Base-by-base conservation (phyloP, 495 filamentous ascomycete species). In the Aspergillus nanangensis region DNA sequence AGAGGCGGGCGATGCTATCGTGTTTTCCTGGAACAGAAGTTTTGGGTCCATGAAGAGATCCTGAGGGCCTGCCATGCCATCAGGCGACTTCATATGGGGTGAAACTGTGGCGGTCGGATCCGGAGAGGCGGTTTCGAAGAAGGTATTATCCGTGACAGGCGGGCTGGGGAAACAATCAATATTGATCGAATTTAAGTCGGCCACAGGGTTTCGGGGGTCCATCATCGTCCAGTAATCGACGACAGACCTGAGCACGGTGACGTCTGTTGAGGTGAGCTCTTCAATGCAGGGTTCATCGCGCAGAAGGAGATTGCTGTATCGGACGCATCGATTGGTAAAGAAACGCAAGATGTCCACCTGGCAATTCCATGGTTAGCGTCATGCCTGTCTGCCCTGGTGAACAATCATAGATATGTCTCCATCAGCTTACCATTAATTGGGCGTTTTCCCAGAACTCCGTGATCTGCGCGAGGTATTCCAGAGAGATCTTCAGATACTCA, bases 141-240 rank as follows among this genome's bases (percentile, higher is more conserved):
- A 11, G 7, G 5, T 29, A 29, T 29, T 29, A 11, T 29, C 25
- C 7, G 25, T 11, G 25, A 11, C 7, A 29, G 25, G 5, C 25
- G 11, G 25, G 11, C 11, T 11, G 25, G 36, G n/a, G 36, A 39
- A 39, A 10, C 36, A 39, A 21, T 39, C 36, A 18, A 39, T 39
- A 10, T 39, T 39, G 2, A 39, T 17, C 18, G 36, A 39, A 19
- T 20, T 39, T 4, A 45, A 11, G 9, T 45, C 49, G 25, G 54
- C 51, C 10, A 57, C 50, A 11, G 53, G 53, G 35, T 53, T 60
- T 17, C 34, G 43, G 11, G 57, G 50, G 36, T 60, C 53, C 57
- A 60, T 60, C 53, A 60, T 56, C 11, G 50, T 40, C 57, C 57
- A 60, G 40, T 57, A 60, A 37, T 60, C 57, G 17, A 60, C 18